These are phyloP conservation scores for Aegilops speltoides DNA, from an alignment of 176 grass and related monocot species.

Conservation along the genomic window DNA sequence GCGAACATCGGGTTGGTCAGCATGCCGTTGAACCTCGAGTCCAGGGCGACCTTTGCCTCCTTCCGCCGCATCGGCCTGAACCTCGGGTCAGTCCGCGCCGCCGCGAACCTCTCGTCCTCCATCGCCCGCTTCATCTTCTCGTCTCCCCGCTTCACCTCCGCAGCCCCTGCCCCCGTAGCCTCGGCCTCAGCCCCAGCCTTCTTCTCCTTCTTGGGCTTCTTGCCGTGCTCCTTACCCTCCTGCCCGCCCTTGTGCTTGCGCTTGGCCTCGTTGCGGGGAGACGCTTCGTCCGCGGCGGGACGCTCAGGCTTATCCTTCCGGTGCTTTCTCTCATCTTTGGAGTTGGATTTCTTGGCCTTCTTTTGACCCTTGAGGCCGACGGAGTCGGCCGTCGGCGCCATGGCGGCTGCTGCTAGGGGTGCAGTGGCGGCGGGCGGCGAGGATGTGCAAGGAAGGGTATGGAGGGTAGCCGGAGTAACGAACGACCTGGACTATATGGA, in stretches of 20 bases:
- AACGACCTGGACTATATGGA: not conserved
- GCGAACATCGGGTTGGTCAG: constrained; percentile 68
- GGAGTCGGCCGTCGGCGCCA: constrained; percentile 30
- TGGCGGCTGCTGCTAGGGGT: constrained; percentile 22
- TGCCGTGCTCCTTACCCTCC: constrained; percentile 29
- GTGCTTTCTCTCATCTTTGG: constrained; percentile 29
- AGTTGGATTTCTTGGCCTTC: constrained; percentile 31
- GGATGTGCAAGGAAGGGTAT: not conserved
- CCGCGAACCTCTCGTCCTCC: constrained; percentile 68
- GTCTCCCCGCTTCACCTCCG: not conserved
- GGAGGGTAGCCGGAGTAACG: not conserved
- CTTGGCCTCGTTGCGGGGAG: not conserved
- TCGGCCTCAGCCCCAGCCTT: constrained; percentile 13
- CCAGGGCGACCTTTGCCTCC: constrained; percentile 69
- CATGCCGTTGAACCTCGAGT: constrained; percentile 73
- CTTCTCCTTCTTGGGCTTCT: constrained; percentile 29
- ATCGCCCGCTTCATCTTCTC: constrained; percentile 42
- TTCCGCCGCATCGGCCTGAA: constrained; percentile 77
- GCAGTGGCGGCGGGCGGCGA: not conserved
- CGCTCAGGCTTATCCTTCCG: constrained; percentile 23
- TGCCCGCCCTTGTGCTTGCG: constrained; percentile 37
- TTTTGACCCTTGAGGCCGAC: not conserved
- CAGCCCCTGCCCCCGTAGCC: not conserved
- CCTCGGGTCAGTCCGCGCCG: constrained; percentile 58
- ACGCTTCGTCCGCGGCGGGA: not conserved